phyloP scores from a whole-genome alignment of 2,329 filamentous ascomycete species.

The Epichloe bromicola region DNA sequence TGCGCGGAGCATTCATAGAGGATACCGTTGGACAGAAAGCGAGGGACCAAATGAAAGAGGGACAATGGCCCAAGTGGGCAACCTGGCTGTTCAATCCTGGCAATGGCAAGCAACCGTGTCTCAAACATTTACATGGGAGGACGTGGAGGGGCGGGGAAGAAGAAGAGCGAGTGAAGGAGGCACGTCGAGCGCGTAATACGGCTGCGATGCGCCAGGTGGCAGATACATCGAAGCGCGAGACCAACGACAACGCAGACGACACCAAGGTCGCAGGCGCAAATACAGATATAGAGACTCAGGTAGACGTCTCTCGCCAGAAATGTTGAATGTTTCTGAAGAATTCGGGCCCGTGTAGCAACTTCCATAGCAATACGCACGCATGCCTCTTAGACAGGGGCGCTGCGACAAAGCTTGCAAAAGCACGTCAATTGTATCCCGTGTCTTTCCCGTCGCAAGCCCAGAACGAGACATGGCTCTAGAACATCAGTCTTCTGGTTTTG shows the following conservation, averaged over 20 bases:
- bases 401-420: too few relatives aligned
- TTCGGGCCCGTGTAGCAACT: too few relatives aligned
- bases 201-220: background rate
- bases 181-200: background rate
- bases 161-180: constrained; percentile 5
- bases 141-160: constrained; percentile 29
- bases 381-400: too few relatives aligned
- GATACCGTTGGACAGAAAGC: constrained; percentile 42
- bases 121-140: constrained; percentile 38
- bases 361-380: too few relatives aligned
- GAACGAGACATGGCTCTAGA: too few relatives aligned
- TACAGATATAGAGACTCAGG: too few relatives aligned
- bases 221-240: background rate
- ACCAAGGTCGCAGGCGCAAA: too few relatives aligned
- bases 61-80: constrained; percentile 37
- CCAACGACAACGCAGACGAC: background rate
- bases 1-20: constrained; percentile 42
- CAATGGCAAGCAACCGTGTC: constrained; percentile 29
- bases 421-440: too few relatives aligned
- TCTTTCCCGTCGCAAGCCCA: too few relatives aligned
- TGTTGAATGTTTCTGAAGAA: too few relatives aligned
- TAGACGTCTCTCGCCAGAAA: too few relatives aligned
- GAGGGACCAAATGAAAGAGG: constrained; percentile 42
- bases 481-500: too few relatives aligned
- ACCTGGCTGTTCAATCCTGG: constrained; percentile 42